Conservation (phyloP, 75 land plant species). For the Cunninghamia lanceolata region DNA sequence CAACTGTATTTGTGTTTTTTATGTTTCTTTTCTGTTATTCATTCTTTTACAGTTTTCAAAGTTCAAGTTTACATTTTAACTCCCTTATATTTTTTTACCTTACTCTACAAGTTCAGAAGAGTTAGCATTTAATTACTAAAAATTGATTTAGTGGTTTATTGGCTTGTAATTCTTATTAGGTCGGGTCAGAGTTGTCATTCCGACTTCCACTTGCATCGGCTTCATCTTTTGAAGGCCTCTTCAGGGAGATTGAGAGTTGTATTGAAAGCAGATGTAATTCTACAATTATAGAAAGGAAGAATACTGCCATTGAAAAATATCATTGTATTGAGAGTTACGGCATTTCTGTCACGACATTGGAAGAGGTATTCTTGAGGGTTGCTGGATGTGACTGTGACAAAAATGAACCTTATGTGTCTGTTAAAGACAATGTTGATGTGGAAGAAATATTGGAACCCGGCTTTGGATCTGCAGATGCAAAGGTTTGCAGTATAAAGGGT, state of each 20-base stretch:
- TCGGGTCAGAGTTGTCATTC: slow-evolving; percentile 78
- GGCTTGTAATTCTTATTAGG: slow-evolving; percentile 31
- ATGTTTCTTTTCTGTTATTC: not conserved
- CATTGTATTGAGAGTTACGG: slow-evolving; percentile 82
- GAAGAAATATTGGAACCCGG: slow-evolving; percentile 7
- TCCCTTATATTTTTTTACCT: not conserved
- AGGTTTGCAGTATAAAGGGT: slow-evolving; percentile 15
- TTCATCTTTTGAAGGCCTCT: slow-evolving; percentile 67
- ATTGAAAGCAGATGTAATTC: slow-evolving; percentile 16
- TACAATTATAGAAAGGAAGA: slow-evolving; percentile 3
- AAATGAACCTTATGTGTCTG: slow-evolving; percentile 7
- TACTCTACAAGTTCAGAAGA: not conserved
- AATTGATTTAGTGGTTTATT: slow-evolving; percentile 4
- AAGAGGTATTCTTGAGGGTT: slow-evolving; percentile 89
- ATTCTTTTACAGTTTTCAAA: not conserved
- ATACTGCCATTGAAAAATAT: not conserved
- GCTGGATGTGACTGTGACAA: slow-evolving; percentile 53
- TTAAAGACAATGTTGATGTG: slow-evolving; percentile 12
- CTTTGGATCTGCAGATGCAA: not conserved
- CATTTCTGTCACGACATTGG: slow-evolving; percentile 90
- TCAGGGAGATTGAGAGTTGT: slow-evolving; percentile 69
- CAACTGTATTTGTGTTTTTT: no score
- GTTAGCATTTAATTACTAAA: not conserved
- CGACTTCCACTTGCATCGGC: slow-evolving; percentile 82
- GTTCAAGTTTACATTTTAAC: not conserved